Evolutionary conservation across 75 land plant species (phyloP), one percentile per base, ranked within the genome.

Genomic region (Chamaecyparis obtusa): DNA sequence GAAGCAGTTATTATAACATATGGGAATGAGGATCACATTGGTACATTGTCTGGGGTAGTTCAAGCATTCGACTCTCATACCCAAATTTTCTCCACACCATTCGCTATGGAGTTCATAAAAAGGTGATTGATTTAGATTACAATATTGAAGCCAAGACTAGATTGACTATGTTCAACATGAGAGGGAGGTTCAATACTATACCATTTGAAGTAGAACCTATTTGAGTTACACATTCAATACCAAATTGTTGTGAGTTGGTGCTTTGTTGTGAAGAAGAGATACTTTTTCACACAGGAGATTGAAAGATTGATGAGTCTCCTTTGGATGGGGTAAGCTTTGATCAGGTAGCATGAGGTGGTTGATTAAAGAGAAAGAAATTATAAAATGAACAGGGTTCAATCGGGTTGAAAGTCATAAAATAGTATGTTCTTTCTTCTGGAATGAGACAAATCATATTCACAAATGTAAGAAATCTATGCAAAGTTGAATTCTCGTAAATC

Each of bases 11-110:
- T 92, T 82, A 92, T 92, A 74, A 92, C 92, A 75, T 92, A 92
- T 88, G 93, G 93, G 33, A 92, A 92, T 74, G 93, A 92, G 85
- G 93, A 92, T 87, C 93, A 92, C 79, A 92, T 90, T 76, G 93
- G 93, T 83, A 92, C 93, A 39, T 83, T 92, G 48, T 92, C 93
- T 80, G 90, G 93, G 93, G 93, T 90, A 21, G 76, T 92, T 86
- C 93, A 89, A n/a, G 91, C 89, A 21, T 86, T 92, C 49, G 91
- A 92, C 56, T 89, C 93, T 30, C 74, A 56, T 37, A 92, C 93
- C 36, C 87, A 85, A 37, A 88, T 92, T 21, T 92, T 90, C 86
- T 86, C n/a, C n/a, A n/a, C n/a, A n/a, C n/a, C n/a, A n/a, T n/a
- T n/a, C n/a, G n/a, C n/a, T n/a, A n/a, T n/a, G n/a, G 92, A 92